phyloP scores from a whole-genome alignment of 2,329 filamentous ascomycete genomes.

The Aureobasidium mangrovei region DNA sequence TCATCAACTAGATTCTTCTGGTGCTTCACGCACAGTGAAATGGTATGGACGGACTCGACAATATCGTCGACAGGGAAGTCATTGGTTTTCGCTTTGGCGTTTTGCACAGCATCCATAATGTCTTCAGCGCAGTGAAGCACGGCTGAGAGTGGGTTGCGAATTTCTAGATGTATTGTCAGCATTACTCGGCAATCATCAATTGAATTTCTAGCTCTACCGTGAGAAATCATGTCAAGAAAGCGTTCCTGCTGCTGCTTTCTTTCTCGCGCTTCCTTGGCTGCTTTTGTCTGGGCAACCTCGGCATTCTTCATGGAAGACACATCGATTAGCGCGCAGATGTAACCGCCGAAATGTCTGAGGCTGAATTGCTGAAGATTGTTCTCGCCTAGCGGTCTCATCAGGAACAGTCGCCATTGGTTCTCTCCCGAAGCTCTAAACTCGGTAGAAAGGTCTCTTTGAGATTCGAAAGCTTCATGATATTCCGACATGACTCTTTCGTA shows the following conservation, averaged over 20 bases:
- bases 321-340: constrained; percentile 39
- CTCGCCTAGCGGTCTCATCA: constrained; percentile 35
- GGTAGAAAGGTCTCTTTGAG: constrained; percentile 30
- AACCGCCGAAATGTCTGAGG: constrained; percentile 31
- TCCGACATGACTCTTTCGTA: constrained; percentile 37
- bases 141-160: constrained; percentile 28
- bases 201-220: constrained; percentile 17
- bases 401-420: constrained; percentile 33
- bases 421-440: constrained; percentile 34
- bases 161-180: constrained; percentile 32
- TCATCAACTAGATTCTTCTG: constrained; percentile 36
- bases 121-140: constrained; percentile 38
- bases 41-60: constrained; percentile 26
- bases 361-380: constrained; percentile 27
- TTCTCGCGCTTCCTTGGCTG: constrained; percentile 35
- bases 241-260: constrained; percentile 38
- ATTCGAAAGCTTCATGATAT: constrained; percentile 35
- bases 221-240: constrained; percentile 39
- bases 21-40: constrained; percentile 36
- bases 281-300: constrained; percentile 33
- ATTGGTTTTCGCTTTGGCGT: constrained; percentile 15
- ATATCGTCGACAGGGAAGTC: constrained; percentile 20
- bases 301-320: constrained; percentile 39
- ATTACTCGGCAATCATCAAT: background rate
- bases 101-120: constrained; percentile 26